These are phyloP conservation scores for Scorias spongiosa DNA, from an alignment of 2,329 filamentous ascomycete species.

Conservation along the genomic window DNA sequence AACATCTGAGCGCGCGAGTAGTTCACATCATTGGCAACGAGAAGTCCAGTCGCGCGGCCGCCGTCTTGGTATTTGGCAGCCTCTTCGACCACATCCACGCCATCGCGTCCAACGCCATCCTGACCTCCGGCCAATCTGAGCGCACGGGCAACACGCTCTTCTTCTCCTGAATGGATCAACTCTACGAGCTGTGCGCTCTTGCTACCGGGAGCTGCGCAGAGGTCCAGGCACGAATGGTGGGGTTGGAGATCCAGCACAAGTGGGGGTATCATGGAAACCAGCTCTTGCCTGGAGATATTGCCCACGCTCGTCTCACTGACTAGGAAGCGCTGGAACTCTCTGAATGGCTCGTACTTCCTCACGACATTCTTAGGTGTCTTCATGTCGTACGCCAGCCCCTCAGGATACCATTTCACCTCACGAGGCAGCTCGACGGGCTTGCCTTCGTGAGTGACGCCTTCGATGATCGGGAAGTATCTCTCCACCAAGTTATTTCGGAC, in stretches of 20 bases:
- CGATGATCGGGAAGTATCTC: constrained; percentile 81
- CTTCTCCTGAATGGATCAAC: constrained; percentile 84
- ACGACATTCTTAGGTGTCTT: constrained; percentile 94
- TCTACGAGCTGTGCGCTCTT: constrained; percentile 93
- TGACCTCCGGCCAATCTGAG: constrained; percentile 45
- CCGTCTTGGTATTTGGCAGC: constrained; percentile 49
- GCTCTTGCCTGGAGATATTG: constrained; percentile 94
- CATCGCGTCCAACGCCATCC: constrained; percentile 28
- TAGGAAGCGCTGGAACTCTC: constrained; percentile 91
- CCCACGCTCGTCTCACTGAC: constrained; percentile 94
- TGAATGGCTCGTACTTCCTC: constrained; percentile 83
- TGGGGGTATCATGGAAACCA: constrained; percentile 97
- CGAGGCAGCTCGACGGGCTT: constrained; percentile 65
- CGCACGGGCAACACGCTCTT: constrained; percentile 63
- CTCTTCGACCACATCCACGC: constrained; percentile 12
- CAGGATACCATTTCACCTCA: constrained; percentile 82
- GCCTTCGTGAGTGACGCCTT: constrained; percentile 69
- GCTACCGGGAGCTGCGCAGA: constrained; percentile 93
- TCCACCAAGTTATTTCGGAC: constrained; percentile 80
- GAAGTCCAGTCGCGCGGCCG: constrained; percentile 74
- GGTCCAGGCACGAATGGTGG: constrained; percentile 83
- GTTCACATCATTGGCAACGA: constrained; percentile 92
- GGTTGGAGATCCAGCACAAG: constrained; percentile 81
- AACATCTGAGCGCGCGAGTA: constrained; percentile 96
- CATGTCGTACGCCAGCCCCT: constrained; percentile 93